Evolutionary conservation across 331 rosid genomes (phyloP).

Genomic region (Dryas integrifolia): DNA sequence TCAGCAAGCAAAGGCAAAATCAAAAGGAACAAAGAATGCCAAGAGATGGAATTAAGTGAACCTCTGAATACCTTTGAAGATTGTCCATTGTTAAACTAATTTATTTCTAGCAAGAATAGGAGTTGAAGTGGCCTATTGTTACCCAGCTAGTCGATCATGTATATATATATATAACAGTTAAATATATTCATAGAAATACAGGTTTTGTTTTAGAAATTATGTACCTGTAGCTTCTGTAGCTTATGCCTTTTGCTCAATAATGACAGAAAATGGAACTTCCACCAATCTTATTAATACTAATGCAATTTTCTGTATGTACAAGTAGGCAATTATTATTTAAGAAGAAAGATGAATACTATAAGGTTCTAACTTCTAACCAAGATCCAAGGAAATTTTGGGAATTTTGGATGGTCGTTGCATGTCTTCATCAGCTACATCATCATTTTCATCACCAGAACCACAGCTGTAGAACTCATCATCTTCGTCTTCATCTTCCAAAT

Average conservation of each 20-base stretch:
- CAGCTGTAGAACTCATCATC: no score
- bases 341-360: no score
- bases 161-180: neutral
- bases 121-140: neutral
- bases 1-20: constrained; percentile 87
- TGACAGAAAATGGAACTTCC: neutral
- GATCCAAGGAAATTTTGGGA: no score
- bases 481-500: no score
- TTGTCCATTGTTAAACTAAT: neutral
- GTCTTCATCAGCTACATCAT: no score
- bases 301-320: no score
- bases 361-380: no score
- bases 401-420: no score
- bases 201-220: neutral
- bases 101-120: neutral
- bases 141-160: constrained; percentile 1
- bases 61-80: constrained; percentile 13
- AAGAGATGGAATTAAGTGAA: constrained; percentile 82
- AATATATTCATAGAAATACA: neutral
- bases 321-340: no score
- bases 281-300: no score
- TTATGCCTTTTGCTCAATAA: neutral
- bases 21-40: constrained; percentile 69
- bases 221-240: constrained; percentile 6
- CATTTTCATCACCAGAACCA: no score